These are phyloP conservation scores for Quercus phellos DNA, from an alignment of 331 rosid genomes.

Conservation along the genomic window DNA sequence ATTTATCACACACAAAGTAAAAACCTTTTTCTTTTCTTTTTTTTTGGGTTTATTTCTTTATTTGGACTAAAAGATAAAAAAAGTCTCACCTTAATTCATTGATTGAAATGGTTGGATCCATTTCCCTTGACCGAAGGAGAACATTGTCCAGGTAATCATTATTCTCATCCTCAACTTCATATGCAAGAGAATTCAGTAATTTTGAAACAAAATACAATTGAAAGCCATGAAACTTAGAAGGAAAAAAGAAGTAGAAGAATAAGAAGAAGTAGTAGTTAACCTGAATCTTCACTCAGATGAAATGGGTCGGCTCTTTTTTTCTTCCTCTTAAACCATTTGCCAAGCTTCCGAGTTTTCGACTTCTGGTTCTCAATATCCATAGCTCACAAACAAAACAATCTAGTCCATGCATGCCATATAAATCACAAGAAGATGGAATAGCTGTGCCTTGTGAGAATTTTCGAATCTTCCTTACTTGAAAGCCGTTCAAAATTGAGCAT, in stretches of 20 bases:
- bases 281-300: slow-evolving; percentile 45
- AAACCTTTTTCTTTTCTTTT: no score
- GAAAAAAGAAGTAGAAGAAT: neutral
- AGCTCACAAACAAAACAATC: slow-evolving; percentile 14
- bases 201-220: neutral
- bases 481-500: neutral
- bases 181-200: slow-evolving; percentile 26
- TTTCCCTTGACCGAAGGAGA: slow-evolving; percentile 40
- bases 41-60: slow-evolving; percentile 3
- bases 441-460: neutral
- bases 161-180: slow-evolving; percentile 47
- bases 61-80: neutral
- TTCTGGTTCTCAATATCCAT: slow-evolving; percentile 45
- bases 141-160: slow-evolving; percentile 34
- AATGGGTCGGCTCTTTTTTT: slow-evolving; percentile 39
- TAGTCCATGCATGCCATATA: slow-evolving; percentile 12
- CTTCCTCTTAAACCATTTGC: slow-evolving; percentile 47
- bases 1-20: neutral
- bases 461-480: neutral
- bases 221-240: neutral
- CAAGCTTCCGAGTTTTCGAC: slow-evolving; percentile 38
- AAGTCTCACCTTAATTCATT: slow-evolving; percentile 60
- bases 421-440: neutral
- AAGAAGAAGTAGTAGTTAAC: slow-evolving; percentile 23
- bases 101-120: slow-evolving; percentile 59